phyloP scores from a whole-genome alignment of 352 stramenopile genomes.

The Globisporangium paroecandrum region DNA sequence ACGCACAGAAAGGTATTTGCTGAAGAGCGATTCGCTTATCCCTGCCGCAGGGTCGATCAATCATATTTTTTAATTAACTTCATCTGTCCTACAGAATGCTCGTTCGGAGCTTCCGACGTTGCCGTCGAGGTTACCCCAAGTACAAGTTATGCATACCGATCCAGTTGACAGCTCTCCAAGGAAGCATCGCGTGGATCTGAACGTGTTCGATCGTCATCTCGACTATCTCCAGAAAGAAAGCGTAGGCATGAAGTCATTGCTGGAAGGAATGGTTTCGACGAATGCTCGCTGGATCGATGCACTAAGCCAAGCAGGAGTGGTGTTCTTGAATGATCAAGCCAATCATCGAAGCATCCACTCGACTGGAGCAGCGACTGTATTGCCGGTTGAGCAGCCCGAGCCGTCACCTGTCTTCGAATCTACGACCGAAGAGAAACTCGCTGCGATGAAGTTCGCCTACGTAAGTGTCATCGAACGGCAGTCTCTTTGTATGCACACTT shows the following conservation, averaged over 20 bases:
- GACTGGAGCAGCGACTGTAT: slow-evolving; percentile 20
- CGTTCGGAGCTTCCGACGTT: slow-evolving; percentile 13
- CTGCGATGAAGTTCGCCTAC: slow-evolving; percentile 41
- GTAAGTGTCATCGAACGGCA: slow-evolving; percentile 11
- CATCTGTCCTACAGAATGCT: slow-evolving; percentile 18
- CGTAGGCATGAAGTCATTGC: slow-evolving; percentile 54
- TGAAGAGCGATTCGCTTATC: background rate
- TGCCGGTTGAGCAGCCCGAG: slow-evolving; percentile 10
- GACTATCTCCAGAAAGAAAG: slow-evolving; percentile 70
- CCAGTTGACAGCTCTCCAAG: slow-evolving; percentile 17
- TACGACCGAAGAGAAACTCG: slow-evolving; percentile 46
- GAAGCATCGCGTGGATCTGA: slow-evolving; percentile 36
- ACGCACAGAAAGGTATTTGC: slow-evolving; percentile 1
- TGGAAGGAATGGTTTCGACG: slow-evolving; percentile 69
- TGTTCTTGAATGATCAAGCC: slow-evolving; percentile 19
- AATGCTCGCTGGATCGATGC: slow-evolving; percentile 73
- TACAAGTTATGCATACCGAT: slow-evolving; percentile 6
- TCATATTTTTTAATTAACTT: background rate
- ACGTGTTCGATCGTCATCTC: slow-evolving; percentile 60
- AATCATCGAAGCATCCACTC: background rate
- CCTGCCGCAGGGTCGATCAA: background rate
- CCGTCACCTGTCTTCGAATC: slow-evolving; percentile 16
- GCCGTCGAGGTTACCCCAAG: slow-evolving; percentile 4
- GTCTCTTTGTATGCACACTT: background rate
- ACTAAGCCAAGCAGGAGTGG: slow-evolving; percentile 23